Percentiles rank a stretch among this genome's conserved stretches.
phyloP scores from a whole-genome alignment of 1,139 yeast species.

The Diutina ranongensis region DNA sequence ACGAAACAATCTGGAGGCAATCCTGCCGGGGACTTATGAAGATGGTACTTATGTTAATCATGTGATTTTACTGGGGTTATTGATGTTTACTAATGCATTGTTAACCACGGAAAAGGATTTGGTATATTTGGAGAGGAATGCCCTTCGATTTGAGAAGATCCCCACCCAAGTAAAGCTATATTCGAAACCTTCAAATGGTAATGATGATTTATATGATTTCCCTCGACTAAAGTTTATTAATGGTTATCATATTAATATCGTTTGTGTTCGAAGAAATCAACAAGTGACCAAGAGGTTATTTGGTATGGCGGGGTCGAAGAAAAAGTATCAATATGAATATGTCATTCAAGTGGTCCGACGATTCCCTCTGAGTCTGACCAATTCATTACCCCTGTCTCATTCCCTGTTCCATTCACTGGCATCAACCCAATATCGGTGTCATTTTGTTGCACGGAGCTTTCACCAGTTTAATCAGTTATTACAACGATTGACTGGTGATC shows the following conservation, averaged over 20 bases:
- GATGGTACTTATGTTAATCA: constrained; percentile 56
- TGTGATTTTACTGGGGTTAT: constrained; percentile 48
- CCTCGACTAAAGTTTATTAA: not conserved
- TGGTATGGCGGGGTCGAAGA: not conserved
- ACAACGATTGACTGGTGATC: not conserved
- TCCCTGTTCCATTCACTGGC: no score
- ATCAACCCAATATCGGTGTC: not conserved
- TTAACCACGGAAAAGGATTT: constrained; percentile 51
- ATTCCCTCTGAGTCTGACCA: no score
- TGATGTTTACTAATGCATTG: constrained; percentile 67
- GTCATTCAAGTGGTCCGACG: constrained; percentile 4
- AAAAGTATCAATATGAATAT: not conserved
- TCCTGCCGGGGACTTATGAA: constrained; percentile 57
- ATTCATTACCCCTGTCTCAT: no score
- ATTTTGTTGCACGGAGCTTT: not conserved
- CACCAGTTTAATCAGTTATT: not conserved
- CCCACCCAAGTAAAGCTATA: not conserved
- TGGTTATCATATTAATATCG: not conserved
- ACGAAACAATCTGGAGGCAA: constrained; percentile 53
- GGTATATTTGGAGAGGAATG: constrained; percentile 35
- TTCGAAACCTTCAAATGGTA: constrained; percentile 31
- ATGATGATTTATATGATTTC: constrained; percentile 11
- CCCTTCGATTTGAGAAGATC: constrained; percentile 19
- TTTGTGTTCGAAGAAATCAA: not conserved
- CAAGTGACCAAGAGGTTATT: not conserved